Percentiles rank a stretch among this genome's conserved stretches.
phyloP scores from a whole-genome alignment of 2,329 filamentous ascomycete genomes.

The Colletotrichum truncatum region DNA sequence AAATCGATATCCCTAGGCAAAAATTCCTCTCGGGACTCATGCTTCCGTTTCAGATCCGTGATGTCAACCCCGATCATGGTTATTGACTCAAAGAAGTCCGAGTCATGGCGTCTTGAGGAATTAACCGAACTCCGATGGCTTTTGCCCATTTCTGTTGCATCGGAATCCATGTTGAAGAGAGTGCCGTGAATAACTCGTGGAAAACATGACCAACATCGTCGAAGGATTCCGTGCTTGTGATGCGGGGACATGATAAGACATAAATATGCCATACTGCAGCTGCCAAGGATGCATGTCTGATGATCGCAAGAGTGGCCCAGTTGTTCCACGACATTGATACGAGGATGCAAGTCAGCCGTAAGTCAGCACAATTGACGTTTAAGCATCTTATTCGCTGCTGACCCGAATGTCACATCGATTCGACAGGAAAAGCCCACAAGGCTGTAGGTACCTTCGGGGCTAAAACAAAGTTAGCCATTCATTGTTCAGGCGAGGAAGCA shows the following conservation, averaged over 20 bases:
- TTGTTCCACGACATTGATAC: neutral
- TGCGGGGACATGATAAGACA: neutral
- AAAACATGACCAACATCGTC: neutral
- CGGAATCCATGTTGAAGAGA: neutral
- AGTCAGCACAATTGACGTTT: neutral
- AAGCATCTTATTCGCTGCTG: neutral
- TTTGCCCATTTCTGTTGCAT: neutral
- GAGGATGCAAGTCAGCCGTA: constrained; percentile 6
- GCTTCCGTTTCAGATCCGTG: neutral
- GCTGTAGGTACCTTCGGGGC: too few relatives aligned
- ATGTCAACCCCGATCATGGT: neutral
- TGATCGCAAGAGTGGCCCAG: neutral
- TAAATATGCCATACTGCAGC: neutral
- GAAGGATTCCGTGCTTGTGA: neutral
- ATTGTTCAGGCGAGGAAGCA: neutral
- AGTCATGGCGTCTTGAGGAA: neutral
- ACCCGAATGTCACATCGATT: neutral
- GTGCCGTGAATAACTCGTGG: neutral
- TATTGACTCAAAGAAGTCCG: neutral
- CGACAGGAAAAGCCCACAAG: neutral
- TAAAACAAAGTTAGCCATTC: neutral
- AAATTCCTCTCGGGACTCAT: neutral
- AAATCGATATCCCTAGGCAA: neutral
- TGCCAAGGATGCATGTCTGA: neutral
- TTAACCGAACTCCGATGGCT: neutral